Evolutionary conservation across 2,329 filamentous ascomycete genomes (phyloP).

Genomic region (Paraphaeosphaeria minitans): DNA sequence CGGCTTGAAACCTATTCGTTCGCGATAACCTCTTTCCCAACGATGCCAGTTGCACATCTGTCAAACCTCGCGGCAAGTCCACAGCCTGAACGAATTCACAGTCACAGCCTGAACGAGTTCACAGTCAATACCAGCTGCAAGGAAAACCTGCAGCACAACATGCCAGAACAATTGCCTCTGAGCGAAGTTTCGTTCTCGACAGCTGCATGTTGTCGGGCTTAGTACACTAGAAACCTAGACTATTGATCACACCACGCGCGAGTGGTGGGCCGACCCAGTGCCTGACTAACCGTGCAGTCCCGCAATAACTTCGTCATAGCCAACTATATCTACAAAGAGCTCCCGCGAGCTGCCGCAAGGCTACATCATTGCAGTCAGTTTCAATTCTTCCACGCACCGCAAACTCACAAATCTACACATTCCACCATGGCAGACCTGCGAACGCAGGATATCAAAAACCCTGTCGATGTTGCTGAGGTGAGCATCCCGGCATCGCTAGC

Average conservation of each 20-base stretch:
- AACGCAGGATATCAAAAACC: slow-evolving; percentile 50
- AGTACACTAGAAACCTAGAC: no score
- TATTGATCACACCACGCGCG: slow-evolving; percentile 7
- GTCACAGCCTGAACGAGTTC: not conserved
- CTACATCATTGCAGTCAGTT: slow-evolving; percentile 6
- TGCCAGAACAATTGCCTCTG: not conserved
- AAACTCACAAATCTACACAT: slow-evolving; percentile 2
- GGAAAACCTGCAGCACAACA: not conserved
- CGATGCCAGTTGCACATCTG: not conserved
- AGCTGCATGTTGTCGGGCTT: slow-evolving; percentile 9
- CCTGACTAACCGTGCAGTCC: slow-evolving; percentile 7
- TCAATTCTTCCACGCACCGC: slow-evolving; percentile 11
- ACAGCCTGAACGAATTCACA: not conserved
- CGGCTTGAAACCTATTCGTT: not conserved
- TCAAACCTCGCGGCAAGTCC: not conserved
- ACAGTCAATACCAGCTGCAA: not conserved
- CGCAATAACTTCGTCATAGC: slow-evolving; percentile 14
- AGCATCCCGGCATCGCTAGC: slow-evolving; percentile 12
- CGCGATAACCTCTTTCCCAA: not conserved
- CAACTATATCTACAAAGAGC: slow-evolving; percentile 14
- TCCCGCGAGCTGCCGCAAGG: not conserved
- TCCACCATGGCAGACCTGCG: slow-evolving; percentile 47
- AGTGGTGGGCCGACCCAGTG: not conserved
- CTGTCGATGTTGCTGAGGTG: slow-evolving; percentile 63
- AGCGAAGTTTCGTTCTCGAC: not conserved